phyloP scores from a whole-genome alignment of 768 basidiomycete genomes.

The Lactarius tabidus region DNA sequence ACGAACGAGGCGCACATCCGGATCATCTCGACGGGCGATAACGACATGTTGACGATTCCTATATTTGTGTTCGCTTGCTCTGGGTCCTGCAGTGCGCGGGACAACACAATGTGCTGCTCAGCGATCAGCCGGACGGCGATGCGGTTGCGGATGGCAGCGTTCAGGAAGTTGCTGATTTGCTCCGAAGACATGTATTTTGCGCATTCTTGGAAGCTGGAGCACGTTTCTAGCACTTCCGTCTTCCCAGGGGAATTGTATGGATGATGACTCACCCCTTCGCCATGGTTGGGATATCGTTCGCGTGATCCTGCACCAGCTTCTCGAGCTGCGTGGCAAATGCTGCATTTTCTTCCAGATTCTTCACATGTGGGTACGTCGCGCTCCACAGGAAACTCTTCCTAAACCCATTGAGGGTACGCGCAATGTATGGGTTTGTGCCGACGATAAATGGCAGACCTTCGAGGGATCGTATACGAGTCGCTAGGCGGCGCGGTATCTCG shows the following conservation, averaged over 20 bases:
- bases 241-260: not conserved
- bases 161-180: conserved; percentile 76
- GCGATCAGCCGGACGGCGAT: conserved; percentile 86
- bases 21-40: conserved; percentile 71
- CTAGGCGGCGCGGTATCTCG: conserved; percentile 75
- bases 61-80: conserved; percentile 42
- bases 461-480: conserved; percentile 66
- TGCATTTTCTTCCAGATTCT: conserved; percentile 63
- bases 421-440: conserved; percentile 84
- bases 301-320: conserved; percentile 67
- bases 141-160: conserved; percentile 80
- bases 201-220: conserved; percentile 76
- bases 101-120: conserved; percentile 86
- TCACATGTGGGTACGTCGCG: conserved; percentile 62
- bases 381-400: conserved; percentile 65
- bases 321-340: conserved; percentile 65
- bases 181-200: conserved; percentile 75
- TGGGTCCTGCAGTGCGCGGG: conserved; percentile 53
- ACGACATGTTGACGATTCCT: conserved; percentile 71
- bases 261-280: conserved; percentile 67
- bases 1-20: conserved; percentile 82
- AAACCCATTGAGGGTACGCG: conserved; percentile 63
- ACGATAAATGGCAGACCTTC: conserved; percentile 83
- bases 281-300: conserved; percentile 87
- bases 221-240: not conserved